A percentile compares a stretch with the other conserved stretches of the same genome.
These are phyloP conservation scores for Berberis thunbergii DNA, from an alignment of 164 flowering plant genomes.

Conservation along the genomic window DNA sequence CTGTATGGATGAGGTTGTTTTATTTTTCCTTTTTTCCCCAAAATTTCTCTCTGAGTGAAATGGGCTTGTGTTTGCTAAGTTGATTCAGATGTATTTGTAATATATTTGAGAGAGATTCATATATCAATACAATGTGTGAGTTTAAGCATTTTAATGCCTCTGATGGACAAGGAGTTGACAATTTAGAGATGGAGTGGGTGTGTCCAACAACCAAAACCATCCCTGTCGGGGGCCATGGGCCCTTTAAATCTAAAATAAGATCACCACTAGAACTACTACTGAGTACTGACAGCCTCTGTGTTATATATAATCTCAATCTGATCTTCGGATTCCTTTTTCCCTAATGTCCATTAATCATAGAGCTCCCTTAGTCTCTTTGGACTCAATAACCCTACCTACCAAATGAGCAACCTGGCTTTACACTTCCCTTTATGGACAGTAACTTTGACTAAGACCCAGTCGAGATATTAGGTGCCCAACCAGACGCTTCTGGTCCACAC, in stretches of 20 bases:
- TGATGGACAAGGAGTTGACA: constrained; percentile 2
- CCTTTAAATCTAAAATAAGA: constrained; percentile 22
- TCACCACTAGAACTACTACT: constrained; percentile 6
- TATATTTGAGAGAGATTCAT: constrained; percentile 1
- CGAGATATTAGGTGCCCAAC: too few species aligned
- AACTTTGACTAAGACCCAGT: too few species aligned
- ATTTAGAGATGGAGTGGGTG: not conserved
- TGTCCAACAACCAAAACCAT: constrained; percentile 36
- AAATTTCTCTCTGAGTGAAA: not conserved
- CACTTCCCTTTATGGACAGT: too few species aligned
- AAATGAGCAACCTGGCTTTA: too few species aligned
- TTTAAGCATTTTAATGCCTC: not conserved
- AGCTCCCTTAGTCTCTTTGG: too few species aligned
- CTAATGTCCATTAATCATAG: too few species aligned
- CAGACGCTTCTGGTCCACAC: too few species aligned
- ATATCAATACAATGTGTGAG: not conserved
- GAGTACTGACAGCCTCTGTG: too few species aligned
- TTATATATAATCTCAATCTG: too few species aligned
- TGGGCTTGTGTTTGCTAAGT: constrained; percentile 11
- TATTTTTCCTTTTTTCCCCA: not conserved
- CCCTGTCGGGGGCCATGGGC: constrained; percentile 15
- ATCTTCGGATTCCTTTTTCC: too few species aligned
- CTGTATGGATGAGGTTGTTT: not conserved
- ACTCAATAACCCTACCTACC: too few species aligned
- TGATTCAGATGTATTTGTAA: not conserved